These are phyloP conservation scores for Uronychia setigera DNA, from an alignment of 73 alveolate species.

Conservation along the genomic window DNA sequence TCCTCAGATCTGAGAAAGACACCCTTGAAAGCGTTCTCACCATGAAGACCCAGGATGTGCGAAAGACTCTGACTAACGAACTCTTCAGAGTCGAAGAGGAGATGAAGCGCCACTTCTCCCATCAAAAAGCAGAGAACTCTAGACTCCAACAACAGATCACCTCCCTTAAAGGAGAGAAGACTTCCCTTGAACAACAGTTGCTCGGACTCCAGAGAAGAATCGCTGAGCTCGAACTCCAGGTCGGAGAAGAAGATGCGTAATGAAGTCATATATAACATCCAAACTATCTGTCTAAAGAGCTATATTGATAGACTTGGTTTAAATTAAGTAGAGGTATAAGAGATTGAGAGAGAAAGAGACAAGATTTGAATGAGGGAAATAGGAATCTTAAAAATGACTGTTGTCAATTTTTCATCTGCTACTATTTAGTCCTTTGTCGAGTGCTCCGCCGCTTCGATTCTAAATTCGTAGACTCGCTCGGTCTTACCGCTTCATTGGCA, in stretches of 20 bases:
- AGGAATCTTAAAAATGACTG: too few relatives aligned
- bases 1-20: slow-evolving; percentile 93
- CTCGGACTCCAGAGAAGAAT: slow-evolving; percentile 90
- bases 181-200: slow-evolving; percentile 84
- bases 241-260: slow-evolving; percentile 77
- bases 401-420: too few relatives aligned
- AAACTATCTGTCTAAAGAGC: too few relatives aligned
- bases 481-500: too few relatives aligned
- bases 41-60: slow-evolving; percentile 95
- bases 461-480: too few relatives aligned
- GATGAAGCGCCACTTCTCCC: slow-evolving; percentile 94
- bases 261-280: too few relatives aligned
- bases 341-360: too few relatives aligned
- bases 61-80: slow-evolving; percentile 94
- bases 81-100: slow-evolving; percentile 96
- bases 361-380: too few relatives aligned
- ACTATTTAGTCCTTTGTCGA: too few relatives aligned
- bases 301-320: too few relatives aligned
- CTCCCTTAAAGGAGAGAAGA: slow-evolving; percentile 91
- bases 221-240: slow-evolving; percentile 90
- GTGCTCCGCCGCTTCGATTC: too few relatives aligned
- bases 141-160: slow-evolving; percentile 89
- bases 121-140: slow-evolving; percentile 88
- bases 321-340: too few relatives aligned
- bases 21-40: slow-evolving; percentile 92